Evolutionary conservation across 129 eudicot species (phyloP).

Genomic region (Saposhnikovia divaricata): DNA sequence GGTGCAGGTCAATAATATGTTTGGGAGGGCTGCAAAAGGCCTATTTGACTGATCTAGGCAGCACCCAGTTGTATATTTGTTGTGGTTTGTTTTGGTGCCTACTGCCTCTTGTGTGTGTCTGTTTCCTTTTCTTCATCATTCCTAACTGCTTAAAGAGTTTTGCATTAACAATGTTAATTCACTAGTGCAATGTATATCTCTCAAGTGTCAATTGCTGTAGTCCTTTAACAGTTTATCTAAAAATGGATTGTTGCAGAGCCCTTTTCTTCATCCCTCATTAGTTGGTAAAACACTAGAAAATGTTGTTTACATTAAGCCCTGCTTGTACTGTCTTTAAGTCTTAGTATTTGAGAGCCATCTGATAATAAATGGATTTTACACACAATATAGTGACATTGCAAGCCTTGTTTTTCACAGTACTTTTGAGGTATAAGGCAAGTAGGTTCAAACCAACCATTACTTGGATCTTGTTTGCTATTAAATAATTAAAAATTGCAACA

Average conservation of each 20-base stretch:
- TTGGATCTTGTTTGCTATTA: background rate
- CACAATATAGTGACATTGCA: too few relatives aligned
- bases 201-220: background rate
- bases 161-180: background rate
- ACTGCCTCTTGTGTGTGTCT: background rate
- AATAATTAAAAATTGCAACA: background rate
- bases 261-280: too few relatives aligned
- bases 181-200: background rate
- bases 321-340: too few relatives aligned
- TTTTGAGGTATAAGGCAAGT: background rate
- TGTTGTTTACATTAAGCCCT: background rate
- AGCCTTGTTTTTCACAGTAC: background rate
- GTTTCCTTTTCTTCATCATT: background rate
- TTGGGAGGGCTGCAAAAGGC: constrained; percentile 72
- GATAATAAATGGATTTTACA: too few relatives aligned
- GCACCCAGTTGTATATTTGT: constrained; percentile 17
- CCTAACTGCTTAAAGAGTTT: background rate
- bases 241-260: background rate
- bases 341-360: too few relatives aligned
- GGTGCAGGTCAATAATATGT: constrained; percentile 69
- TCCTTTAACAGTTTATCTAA: background rate
- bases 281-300: background rate
- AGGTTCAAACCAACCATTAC: too few relatives aligned
- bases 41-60: constrained; percentile 35
- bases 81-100: background rate